Base-by-base conservation (phyloP, 169 alveolate species). In the Plasmodium chabaudi region DNA sequence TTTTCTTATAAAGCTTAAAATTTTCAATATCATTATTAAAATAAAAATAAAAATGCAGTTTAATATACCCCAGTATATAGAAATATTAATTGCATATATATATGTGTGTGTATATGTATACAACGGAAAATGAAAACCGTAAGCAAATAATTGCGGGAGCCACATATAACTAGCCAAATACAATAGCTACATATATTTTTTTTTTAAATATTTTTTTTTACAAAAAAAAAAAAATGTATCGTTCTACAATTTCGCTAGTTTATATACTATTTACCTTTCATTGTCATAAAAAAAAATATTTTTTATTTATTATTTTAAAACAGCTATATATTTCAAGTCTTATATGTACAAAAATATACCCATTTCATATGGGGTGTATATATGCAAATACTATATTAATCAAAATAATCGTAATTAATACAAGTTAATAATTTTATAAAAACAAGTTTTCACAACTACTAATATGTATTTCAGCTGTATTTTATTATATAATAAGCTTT, bases 341-440 rank as follows among this genome's bases (percentile, higher is more conserved):
- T 34, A 34, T 34, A 34, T 34, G 42, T 34, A 34, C 42, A 34
- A 34, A 34, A 34, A 3, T 34, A 3, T 34, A 34, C 42, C 42
- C 42, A 34, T 34, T 51, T 13, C 3, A 6, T 46, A 27, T 25
- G 27, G 64, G 17, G 53, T 23, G 21, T 46, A 17, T 42, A 12
- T 19, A 57, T 23, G 27, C 4, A 61, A 61, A 15, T 51, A 39
- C 13, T 23, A 23, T 13, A 71, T 21, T 51, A 70, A 67, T 51
- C 49, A 53, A 71, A 39, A 51, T 13, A 71, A 71, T 25, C 10
- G 17, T 49, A 56, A 25, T n/a, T 42, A 72, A 72, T 72, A 34
- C 49, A 57, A 13, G 51, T 72, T 82, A 15, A 34, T 39, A 82
- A 67, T 82, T 82, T 70, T 17, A 55, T 55, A 82, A 60, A 82